Evolutionary conservation across 208 protist genomes (phyloP).

Genomic region (Phytomonas francai): DNA sequence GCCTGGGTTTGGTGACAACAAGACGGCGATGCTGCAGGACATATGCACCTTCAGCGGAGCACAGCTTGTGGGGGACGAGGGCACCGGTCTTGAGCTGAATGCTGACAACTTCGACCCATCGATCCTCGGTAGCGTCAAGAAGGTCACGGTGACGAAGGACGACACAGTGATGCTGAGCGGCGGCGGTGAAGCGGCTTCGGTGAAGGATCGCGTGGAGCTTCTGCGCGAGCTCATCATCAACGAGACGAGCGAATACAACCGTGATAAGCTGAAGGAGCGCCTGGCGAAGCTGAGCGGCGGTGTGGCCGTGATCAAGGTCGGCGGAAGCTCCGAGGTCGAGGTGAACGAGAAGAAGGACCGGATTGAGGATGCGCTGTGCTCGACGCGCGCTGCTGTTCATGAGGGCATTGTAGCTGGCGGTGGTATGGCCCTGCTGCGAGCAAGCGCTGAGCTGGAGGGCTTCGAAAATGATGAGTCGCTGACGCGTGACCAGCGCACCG

Average conservation of each 20-base stretch:
- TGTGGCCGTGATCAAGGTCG: slow-evolving; percentile 96
- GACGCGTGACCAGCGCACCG: slow-evolving; percentile 92
- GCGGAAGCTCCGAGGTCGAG: slow-evolving; percentile 97
- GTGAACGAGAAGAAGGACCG: slow-evolving; percentile 99
- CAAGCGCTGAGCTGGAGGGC: slow-evolving; percentile 76
- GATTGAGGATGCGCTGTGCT: slow-evolving; percentile 98
- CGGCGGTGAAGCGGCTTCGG: slow-evolving; percentile 76
- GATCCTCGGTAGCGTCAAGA: slow-evolving; percentile 70
- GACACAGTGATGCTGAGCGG: slow-evolving; percentile 97
- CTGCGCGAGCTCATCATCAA: slow-evolving; percentile 83
- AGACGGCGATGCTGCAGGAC: slow-evolving; percentile 97
- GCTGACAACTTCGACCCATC: slow-evolving; percentile 57
- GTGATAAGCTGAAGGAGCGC: slow-evolving; percentile 96
- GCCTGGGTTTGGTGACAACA: slow-evolving; percentile 98
- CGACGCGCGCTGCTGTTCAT: slow-evolving; percentile 97
- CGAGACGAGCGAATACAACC: slow-evolving; percentile 94
- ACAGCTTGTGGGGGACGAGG: slow-evolving; percentile 88
- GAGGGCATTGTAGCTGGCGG: slow-evolving; percentile 99
- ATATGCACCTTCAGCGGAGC: slow-evolving; percentile 97
- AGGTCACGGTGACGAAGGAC: slow-evolving; percentile 94
- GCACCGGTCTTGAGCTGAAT: slow-evolving; percentile 83
- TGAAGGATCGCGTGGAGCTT: slow-evolving; percentile 91
- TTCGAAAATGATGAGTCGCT: slow-evolving; percentile 56
- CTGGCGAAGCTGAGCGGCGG: slow-evolving; percentile 97
- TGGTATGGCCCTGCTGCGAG: slow-evolving; percentile 94